Percentiles rank a stretch among this genome's conserved stretches.
Conservation (phyloP, 306 rosid genomes). For the Benincasa hispida region DNA sequence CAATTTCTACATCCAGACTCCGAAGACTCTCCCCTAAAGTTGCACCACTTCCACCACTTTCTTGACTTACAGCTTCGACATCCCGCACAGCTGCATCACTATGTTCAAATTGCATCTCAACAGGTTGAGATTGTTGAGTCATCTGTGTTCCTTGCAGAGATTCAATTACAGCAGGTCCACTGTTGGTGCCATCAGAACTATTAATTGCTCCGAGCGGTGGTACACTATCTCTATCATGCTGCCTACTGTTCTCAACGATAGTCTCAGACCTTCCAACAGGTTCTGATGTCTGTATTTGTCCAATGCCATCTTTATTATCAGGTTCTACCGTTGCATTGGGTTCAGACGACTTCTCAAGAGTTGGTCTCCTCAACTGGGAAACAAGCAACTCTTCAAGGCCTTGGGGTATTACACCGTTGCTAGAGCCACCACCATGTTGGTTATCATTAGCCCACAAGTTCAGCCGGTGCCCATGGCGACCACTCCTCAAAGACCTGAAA, state of each 20-base stretch:
- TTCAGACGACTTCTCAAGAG: constrained; percentile 49
- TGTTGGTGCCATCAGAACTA: constrained; percentile 23
- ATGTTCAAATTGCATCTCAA: constrained; percentile 86
- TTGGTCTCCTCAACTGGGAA: constrained; percentile 70
- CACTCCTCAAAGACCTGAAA: constrained; percentile 79
- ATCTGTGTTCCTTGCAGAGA: constrained; percentile 33
- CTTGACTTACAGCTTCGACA: constrained; percentile 97
- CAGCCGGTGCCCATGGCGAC: constrained; percentile 86
- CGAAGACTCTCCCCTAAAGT: constrained; percentile 96
- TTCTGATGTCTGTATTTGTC: constrained; percentile 38
- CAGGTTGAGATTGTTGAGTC: constrained; percentile 41
- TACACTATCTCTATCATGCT: constrained; percentile 29
- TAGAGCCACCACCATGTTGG: constrained; percentile 70
- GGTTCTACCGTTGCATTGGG: constrained; percentile 26
- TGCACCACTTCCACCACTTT: constrained; percentile 96
- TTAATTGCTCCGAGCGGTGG: constrained; percentile 21
- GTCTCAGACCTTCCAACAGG: constrained; percentile 31
- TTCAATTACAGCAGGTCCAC: constrained; percentile 37
- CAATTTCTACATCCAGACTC: constrained; percentile 96
- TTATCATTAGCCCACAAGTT: constrained; percentile 75
- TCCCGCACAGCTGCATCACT: constrained; percentile 63
- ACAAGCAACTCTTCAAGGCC: constrained; percentile 90
- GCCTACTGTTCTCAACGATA: constrained; percentile 38
- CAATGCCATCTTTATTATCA: constrained; percentile 32
- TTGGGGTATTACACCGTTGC: constrained; percentile 47